phyloP scores from a whole-genome alignment of 345 rosid genomes.

The Conringia planisiliqua region DNA sequence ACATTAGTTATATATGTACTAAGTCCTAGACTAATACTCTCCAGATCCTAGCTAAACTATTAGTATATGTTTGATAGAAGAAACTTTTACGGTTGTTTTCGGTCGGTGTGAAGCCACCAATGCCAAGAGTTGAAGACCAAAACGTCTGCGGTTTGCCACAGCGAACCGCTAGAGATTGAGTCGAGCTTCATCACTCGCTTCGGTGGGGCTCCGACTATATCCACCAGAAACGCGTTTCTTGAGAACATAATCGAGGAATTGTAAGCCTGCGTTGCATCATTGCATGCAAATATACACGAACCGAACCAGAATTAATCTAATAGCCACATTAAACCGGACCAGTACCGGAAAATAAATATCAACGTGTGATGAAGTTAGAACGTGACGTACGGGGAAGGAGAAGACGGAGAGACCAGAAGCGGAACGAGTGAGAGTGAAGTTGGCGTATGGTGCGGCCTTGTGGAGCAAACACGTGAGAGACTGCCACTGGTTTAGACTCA shows the following conservation, averaged over 20 bases:
- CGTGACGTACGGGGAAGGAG: constrained; percentile 55
- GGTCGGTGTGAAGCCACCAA: constrained; percentile 86
- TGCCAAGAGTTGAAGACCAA: constrained; percentile 85
- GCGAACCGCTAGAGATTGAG: constrained; percentile 48
- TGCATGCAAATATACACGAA: neutral
- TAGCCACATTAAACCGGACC: neutral
- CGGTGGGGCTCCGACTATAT: constrained; percentile 36
- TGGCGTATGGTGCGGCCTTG: constrained; percentile 40
- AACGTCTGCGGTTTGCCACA: constrained; percentile 55
- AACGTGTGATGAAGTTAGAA: neutral
- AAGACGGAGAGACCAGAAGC: constrained; percentile 54
- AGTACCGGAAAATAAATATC: neutral
- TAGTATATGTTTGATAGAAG: neutral
- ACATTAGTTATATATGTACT: neutral
- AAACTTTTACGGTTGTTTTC: constrained; percentile 62
- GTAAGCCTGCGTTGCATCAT: constrained; percentile 42
- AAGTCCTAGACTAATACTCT: neutral
- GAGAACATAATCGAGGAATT: constrained; percentile 47
- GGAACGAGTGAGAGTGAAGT: constrained; percentile 25
- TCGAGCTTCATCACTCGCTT: constrained; percentile 47
- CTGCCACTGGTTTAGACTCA: constrained; percentile 85
- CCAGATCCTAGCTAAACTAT: neutral
- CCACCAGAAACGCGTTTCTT: constrained; percentile 76
- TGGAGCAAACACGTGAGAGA: constrained; percentile 85
- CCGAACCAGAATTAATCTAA: neutral